phyloP scores from a whole-genome alignment of 192 early-diverging fungal genomes.

The Coemansia furcata region DNA sequence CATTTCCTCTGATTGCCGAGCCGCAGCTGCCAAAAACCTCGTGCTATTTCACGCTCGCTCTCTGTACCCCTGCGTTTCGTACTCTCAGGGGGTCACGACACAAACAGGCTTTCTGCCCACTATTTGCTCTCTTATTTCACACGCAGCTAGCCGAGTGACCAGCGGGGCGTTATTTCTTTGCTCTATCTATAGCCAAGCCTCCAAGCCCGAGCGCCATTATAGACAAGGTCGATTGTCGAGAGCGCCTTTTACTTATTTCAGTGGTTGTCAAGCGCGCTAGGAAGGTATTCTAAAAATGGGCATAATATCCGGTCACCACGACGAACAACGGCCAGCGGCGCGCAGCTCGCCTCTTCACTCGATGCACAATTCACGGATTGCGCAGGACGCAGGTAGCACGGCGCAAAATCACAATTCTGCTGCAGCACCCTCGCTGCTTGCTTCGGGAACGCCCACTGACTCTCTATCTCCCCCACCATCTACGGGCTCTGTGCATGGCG shows the following conservation, averaged over 20 bases:
- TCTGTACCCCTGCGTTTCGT: slow-evolving; percentile 6
- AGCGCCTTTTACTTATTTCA: background rate
- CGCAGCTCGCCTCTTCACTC: slow-evolving; percentile 8
- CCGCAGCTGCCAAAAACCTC: background rate
- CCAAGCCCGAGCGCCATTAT: slow-evolving; percentile 5
- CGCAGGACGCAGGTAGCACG: slow-evolving; percentile 4
- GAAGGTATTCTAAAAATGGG: slow-evolving; percentile 20
- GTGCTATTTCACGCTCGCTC: background rate
- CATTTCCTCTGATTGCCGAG: background rate
- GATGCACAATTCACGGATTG: slow-evolving; percentile 7
- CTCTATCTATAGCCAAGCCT: slow-evolving; percentile 1
- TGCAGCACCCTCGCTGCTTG: slow-evolving; percentile 8
- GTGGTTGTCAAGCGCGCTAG: background rate
- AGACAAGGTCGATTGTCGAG: background rate
- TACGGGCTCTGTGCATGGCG: background rate
- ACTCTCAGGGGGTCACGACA: background rate
- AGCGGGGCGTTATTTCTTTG: background rate
- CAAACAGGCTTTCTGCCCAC: background rate
- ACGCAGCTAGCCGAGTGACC: slow-evolving; percentile 1
- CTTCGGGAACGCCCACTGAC: slow-evolving; percentile 5
- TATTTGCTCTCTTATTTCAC: background rate
- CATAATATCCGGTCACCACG: slow-evolving; percentile 27
- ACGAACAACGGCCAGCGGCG: slow-evolving; percentile 17
- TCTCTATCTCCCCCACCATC: slow-evolving; percentile 9
- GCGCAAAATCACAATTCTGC: background rate